Evolutionary conservation across 2,329 filamentous ascomycete species (phyloP).

Genomic region (Exophiala xenobiotica): DNA sequence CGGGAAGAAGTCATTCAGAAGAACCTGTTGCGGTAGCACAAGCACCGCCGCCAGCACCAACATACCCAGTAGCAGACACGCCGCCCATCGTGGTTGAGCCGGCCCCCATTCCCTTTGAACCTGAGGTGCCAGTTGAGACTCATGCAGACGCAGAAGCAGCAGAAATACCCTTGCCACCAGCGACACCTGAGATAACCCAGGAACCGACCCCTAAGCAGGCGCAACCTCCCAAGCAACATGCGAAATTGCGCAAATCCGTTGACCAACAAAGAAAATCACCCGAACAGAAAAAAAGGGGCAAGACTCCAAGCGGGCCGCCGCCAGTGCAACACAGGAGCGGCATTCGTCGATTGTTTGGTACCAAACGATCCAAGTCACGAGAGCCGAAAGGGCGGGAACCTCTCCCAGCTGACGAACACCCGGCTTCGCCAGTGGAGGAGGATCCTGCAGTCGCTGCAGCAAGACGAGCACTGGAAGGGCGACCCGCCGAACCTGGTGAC

Average conservation of each 20-base stretch:
- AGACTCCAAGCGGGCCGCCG: slow-evolving; percentile 22
- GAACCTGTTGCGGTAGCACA: slow-evolving; percentile 7
- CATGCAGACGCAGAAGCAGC: slow-evolving; percentile 35
- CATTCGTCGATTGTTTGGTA: slow-evolving; percentile 29
- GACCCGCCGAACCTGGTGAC: slow-evolving; percentile 23
- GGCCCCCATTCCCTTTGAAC: slow-evolving; percentile 32
- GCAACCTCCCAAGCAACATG: slow-evolving; percentile 11
- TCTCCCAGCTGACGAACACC: background rate
- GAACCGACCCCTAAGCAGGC: background rate
- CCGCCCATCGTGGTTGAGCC: slow-evolving; percentile 15
- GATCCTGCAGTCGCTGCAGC: slow-evolving; percentile 29
- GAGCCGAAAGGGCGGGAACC: slow-evolving; percentile 10
- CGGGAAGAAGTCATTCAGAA: slow-evolving; percentile 21
- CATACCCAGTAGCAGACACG: background rate
- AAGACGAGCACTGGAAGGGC: slow-evolving; percentile 30
- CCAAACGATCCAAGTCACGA: slow-evolving; percentile 23
- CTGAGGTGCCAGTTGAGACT: slow-evolving; percentile 29
- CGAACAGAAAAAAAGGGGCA: slow-evolving; percentile 20
- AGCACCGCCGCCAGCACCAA: background rate
- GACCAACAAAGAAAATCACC: slow-evolving; percentile 19
- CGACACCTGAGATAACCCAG: slow-evolving; percentile 18
- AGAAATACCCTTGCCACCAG: slow-evolving; percentile 36
- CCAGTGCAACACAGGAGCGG: slow-evolving; percentile 25
- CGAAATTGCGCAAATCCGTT: slow-evolving; percentile 24
- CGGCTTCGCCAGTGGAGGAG: slow-evolving; percentile 12